Evolutionary conservation across 352 stramenopile genomes (phyloP), one percentile per base, ranked within the genome.

Genomic region (Pythium periplocum): DNA sequence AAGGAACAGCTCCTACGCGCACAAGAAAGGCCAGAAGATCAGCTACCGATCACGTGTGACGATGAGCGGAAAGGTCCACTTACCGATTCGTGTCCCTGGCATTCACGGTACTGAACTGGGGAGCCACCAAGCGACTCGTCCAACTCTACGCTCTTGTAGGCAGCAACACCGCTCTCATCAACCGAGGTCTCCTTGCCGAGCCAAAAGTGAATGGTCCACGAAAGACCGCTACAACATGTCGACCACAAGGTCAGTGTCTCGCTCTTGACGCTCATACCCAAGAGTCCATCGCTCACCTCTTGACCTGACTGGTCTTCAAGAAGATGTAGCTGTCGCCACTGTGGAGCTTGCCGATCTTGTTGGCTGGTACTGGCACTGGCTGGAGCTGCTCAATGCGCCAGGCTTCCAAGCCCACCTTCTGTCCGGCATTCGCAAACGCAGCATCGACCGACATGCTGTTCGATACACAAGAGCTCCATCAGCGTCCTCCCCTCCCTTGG

Each of bases 281-380:
- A 42, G 17, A 17, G 39, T 31, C 26, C 7, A 38, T 12, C 6
- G 43, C 40, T 17, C 30, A 32, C 73, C 65, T 83, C 37, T 56
- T 66, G 43, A 59, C 66, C 55, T 78, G 61, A 51, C 61, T 81
- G 2, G 92, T 97, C 50, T 90, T 81, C 52, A 98, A 77, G 48
- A 98, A 87, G 68, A 99, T 97, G 80, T 99, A 99, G 49, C 83
- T 97, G 81, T 99, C 96, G 43, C 96, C 96, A n/a, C 64, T 84
- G 78, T 97, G 82, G 59, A 99, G 96, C 55, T 86, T 88, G 45
- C 95, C 89, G 53, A 93, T 65, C 5, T 88, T 65, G 45, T 79
- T 51, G 10, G 55, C 39, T 0, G 78, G 53, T 43, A 89, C 64
- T 8, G 59, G 55, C 59, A 90, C 76, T n/a, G 83, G 77, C 62